Evolutionary conservation across 306 rosid species (phyloP).

Genomic region (Trichosanthes truncata): DNA sequence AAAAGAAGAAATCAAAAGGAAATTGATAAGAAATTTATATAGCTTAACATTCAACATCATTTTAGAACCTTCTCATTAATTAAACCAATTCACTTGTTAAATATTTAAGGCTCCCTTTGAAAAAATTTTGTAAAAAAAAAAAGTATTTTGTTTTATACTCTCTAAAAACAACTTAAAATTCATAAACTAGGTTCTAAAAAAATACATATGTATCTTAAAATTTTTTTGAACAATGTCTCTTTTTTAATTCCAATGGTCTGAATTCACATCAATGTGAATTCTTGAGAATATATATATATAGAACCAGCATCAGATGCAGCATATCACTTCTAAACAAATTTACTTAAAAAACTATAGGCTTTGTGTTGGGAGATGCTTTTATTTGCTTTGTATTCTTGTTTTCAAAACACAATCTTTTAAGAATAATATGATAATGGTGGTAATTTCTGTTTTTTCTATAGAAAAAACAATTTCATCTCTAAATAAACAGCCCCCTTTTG

Average conservation of each 20-base stretch:
- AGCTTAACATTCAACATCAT: too few species aligned
- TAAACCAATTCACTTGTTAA: too few species aligned
- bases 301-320: neutral
- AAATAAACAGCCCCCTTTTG: neutral
- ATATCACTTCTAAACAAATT: neutral
- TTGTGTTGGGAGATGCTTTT: neutral
- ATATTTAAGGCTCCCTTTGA: too few species aligned
- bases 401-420: neutral
- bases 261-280: neutral
- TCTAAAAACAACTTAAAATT: too few species aligned
- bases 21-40: too few species aligned
- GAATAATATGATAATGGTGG: neutral
- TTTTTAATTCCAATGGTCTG: neutral
- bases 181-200: too few species aligned
- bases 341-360: neutral
- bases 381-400: neutral
- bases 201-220: too few species aligned
- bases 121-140: too few species aligned
- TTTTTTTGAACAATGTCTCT: neutral
- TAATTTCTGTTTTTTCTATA: neutral
- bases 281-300: neutral
- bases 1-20: too few species aligned
- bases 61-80: too few species aligned
- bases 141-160: too few species aligned
- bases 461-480: neutral